phyloP scores from a whole-genome alignment of 768 basidiomycete species.

The Trametes gibbosa region DNA sequence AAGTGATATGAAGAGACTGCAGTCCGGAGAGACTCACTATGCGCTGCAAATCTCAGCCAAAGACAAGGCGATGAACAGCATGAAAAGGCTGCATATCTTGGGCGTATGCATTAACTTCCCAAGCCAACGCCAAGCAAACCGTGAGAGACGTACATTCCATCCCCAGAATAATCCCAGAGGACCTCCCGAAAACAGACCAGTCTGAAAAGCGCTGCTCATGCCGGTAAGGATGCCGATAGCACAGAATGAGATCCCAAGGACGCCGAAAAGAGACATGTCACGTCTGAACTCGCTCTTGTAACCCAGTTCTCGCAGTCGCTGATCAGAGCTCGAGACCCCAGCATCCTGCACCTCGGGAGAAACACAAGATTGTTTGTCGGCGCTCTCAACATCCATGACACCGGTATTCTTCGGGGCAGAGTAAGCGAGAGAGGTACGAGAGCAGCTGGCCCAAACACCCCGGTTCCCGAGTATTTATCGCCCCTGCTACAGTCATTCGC shows the following conservation, averaged over 20 bases:
- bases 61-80: constrained; percentile 55
- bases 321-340: constrained; percentile 29
- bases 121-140: too few species aligned
- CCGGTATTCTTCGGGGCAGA: constrained; percentile 5
- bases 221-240: constrained; percentile 60
- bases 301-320: constrained; percentile 48
- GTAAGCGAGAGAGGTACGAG: neutral
- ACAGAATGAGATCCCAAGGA: constrained; percentile 58
- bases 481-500: neutral
- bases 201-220: constrained; percentile 60
- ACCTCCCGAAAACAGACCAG: constrained; percentile 55
- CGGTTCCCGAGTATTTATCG: neutral
- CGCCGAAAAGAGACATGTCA: constrained; percentile 58
- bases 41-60: constrained; percentile 59
- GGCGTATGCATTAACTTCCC: neutral
- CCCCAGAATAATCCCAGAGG: constrained; percentile 61
- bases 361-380: neutral
- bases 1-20: neutral
- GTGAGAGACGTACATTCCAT: constrained; percentile 46
- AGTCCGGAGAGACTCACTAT: constrained; percentile 38
- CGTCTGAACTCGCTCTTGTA: constrained; percentile 56
- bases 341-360: neutral
- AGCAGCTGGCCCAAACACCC: neutral
- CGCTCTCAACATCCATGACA: constrained; percentile 9
- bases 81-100: constrained; percentile 55